A percentile compares a stretch with the other conserved stretches of the same genome.
phyloP scores from a whole-genome alignment of 1,139 yeast genomes.

The Hansenula sp. region DNA sequence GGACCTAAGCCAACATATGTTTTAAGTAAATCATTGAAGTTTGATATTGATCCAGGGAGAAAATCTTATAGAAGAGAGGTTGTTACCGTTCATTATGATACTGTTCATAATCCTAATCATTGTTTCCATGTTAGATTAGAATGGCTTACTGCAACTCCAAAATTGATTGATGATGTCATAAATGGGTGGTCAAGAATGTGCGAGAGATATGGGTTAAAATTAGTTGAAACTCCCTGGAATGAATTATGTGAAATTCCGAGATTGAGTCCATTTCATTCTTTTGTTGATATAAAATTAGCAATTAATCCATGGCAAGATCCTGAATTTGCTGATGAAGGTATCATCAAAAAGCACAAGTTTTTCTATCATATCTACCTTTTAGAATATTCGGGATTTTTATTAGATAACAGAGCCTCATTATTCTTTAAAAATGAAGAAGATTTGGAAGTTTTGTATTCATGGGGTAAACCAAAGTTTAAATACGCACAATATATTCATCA shows the following conservation, averaged over 20 bases:
- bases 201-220: slow-evolving; percentile 76
- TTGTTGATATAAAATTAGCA: slow-evolving; percentile 60
- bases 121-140: slow-evolving; percentile 89
- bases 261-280: slow-evolving; percentile 83
- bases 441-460: slow-evolving; percentile 67
- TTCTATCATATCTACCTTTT: slow-evolving; percentile 63
- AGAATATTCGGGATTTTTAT: slow-evolving; percentile 64
- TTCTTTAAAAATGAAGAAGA: slow-evolving; percentile 51
- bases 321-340: slow-evolving; percentile 42
- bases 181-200: slow-evolving; percentile 78
- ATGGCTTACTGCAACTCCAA: slow-evolving; percentile 90
- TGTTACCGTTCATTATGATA: slow-evolving; percentile 81
- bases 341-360: slow-evolving; percentile 42
- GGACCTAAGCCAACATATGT: slow-evolving; percentile 21
- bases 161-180: slow-evolving; percentile 84
- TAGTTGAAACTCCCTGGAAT: slow-evolving; percentile 92
- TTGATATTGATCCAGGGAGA: slow-evolving; percentile 71
- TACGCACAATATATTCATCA: slow-evolving; percentile 87
- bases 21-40: slow-evolving; percentile 48
- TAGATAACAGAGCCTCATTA: slow-evolving; percentile 73
- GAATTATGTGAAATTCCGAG: slow-evolving; percentile 76
- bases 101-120: slow-evolving; percentile 91
- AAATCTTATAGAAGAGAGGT: slow-evolving; percentile 77
- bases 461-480: slow-evolving; percentile 85
- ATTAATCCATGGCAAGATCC: slow-evolving; percentile 61